Conservation (phyloP, 805 yeast species). For the Pichia thaimueangensis region DNA sequence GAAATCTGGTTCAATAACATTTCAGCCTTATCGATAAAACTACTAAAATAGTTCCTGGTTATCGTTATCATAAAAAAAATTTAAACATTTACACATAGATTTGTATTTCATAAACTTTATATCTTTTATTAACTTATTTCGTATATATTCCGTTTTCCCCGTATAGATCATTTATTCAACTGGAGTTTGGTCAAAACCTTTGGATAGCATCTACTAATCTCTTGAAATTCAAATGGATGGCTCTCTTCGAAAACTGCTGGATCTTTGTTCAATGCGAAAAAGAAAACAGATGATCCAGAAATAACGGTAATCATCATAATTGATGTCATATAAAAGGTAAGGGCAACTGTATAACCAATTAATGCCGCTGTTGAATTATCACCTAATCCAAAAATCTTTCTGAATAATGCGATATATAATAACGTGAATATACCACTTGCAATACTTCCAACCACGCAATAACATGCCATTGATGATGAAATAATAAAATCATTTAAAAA, state of each 20-base stretch:
- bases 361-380: conserved; percentile 45
- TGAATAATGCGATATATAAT: conserved; percentile 59
- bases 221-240: conserved; percentile 49
- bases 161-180: neutral
- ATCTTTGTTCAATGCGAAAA: conserved; percentile 76
- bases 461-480: conserved; percentile 66
- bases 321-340: conserved; percentile 67
- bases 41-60: too few species aligned
- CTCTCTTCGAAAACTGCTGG: conserved; percentile 75
- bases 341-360: conserved; percentile 36
- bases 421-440: conserved; percentile 44
- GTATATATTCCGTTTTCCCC: neutral
- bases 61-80: too few species aligned
- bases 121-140: too few species aligned
- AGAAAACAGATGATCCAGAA: conserved; percentile 77
- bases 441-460: conserved; percentile 57
- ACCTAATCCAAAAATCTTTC: conserved; percentile 53
- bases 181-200: conserved; percentile 10
- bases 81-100: too few species aligned
- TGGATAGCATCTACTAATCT: conserved; percentile 24
- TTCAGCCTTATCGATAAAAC: too few species aligned
- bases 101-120: too few species aligned
- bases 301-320: conserved; percentile 64
- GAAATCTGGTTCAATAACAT: too few species aligned
- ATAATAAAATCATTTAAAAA: conserved; percentile 77